phyloP scores from a whole-genome alignment of 108 stramenopile species.

The Bacterosira constricta region DNA sequence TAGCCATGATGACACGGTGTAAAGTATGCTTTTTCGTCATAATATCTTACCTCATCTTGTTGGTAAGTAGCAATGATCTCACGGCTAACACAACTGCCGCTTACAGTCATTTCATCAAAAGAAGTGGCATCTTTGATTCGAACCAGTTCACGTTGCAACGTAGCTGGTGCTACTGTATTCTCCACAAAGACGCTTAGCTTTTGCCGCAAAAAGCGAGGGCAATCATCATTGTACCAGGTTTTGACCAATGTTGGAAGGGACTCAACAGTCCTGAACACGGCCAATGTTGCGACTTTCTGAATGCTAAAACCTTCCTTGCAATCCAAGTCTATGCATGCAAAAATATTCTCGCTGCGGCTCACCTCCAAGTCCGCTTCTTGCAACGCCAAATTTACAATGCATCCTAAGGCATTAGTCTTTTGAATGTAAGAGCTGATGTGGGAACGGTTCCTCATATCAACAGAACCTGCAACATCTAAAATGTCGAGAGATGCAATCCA shows the following conservation, averaged over 20 bases:
- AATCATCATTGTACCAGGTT: slow-evolving; percentile 81
- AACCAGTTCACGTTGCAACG: slow-evolving; percentile 62
- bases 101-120: slow-evolving; percentile 82
- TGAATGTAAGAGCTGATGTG: slow-evolving; percentile 65
- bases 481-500: slow-evolving; percentile 67
- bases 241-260: slow-evolving; percentile 75
- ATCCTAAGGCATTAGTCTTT: slow-evolving; percentile 40
- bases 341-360: slow-evolving; percentile 36
- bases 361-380: slow-evolving; percentile 53
- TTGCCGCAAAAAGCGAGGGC: slow-evolving; percentile 59
- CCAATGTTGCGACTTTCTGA: slow-evolving; percentile 57
- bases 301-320: slow-evolving; percentile 23
- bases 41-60: slow-evolving; percentile 76
- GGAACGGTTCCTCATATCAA: slow-evolving; percentile 64
- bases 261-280: slow-evolving; percentile 75
- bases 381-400: slow-evolving; percentile 59
- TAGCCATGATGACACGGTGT: not conserved
- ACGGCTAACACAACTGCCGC: slow-evolving; percentile 68
- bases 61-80: slow-evolving; percentile 79
- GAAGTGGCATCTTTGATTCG: slow-evolving; percentile 64
- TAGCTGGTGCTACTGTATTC: slow-evolving; percentile 69
- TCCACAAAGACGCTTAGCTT: slow-evolving; percentile 73
- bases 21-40: not conserved
- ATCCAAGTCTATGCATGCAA: slow-evolving; percentile 31
- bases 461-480: slow-evolving; percentile 57